These are phyloP conservation scores for Bacterosira constricta DNA, from an alignment of 108 stramenopile genomes.

Conservation along the genomic window DNA sequence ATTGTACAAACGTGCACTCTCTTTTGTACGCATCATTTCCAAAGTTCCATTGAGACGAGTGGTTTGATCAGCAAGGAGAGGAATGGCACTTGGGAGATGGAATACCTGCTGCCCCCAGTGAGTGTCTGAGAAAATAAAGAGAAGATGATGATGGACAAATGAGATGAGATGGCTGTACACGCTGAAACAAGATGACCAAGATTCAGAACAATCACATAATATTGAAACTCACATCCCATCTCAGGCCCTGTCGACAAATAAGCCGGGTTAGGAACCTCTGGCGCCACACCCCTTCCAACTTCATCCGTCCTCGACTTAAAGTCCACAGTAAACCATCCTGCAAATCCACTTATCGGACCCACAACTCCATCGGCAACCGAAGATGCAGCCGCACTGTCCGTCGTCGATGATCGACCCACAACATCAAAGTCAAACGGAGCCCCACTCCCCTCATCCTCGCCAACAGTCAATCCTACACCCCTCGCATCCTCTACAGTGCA, in stretches of 20 bases:
- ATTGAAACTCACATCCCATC: constrained; percentile 64
- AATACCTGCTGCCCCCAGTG: constrained; percentile 99
- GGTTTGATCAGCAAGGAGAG: constrained; percentile 69
- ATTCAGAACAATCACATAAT: too few species aligned
- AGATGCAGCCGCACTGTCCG: constrained; percentile 3
- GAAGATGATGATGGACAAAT: background rate
- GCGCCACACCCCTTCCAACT: constrained; percentile 62
- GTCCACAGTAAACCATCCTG: constrained; percentile 98
- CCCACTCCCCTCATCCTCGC: constrained; percentile 47
- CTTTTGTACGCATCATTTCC: constrained; percentile 88
- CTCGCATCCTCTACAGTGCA: constrained; percentile 92
- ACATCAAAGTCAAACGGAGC: constrained; percentile 77
- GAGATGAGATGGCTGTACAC: background rate
- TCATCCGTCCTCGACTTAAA: constrained; percentile 86
- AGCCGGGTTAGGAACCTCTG: constrained; percentile 76
- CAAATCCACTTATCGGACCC: constrained; percentile 90
- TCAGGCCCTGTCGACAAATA: constrained; percentile 93
- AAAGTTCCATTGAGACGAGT: constrained; percentile 73
- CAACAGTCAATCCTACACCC: constrained; percentile 66
- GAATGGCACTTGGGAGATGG: constrained; percentile 75
- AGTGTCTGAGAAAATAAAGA: constrained; percentile 63
- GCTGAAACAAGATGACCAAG: constrained; percentile 1
- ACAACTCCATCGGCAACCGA: background rate
- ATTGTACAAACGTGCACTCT: constrained; percentile 92
- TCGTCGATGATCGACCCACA: constrained; percentile 42